Percentiles rank a stretch among this genome's conserved stretches.
These are phyloP conservation scores for Cladosporium phlei DNA, from an alignment of 2,329 filamentous ascomycete genomes.

Conservation along the genomic window DNA sequence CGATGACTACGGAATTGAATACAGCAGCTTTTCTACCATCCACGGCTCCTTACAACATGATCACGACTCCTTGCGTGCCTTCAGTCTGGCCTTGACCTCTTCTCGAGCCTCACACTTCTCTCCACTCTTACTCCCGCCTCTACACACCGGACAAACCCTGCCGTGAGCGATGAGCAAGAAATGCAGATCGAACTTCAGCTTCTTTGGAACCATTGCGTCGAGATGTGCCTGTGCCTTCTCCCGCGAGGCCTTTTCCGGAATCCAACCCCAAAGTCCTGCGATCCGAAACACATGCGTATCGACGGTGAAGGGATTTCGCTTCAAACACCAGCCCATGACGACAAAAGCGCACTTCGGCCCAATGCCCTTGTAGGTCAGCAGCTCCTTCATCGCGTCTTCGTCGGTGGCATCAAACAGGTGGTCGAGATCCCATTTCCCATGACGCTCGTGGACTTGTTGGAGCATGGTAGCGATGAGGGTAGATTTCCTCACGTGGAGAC, in stretches of 20 bases:
- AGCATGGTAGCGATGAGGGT: constrained; percentile 4
- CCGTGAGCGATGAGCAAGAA: constrained; percentile 13
- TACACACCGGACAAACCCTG: constrained; percentile 11
- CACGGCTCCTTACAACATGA: too few species aligned
- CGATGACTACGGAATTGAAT: too few species aligned
- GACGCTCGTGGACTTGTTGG: constrained; percentile 1
- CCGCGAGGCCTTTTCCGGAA: constrained; percentile 1
- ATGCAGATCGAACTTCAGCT: constrained; percentile 11
- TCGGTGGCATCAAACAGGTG: constrained; percentile 43
- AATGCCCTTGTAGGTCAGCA: constrained; percentile 49
- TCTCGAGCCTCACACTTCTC: background rate
- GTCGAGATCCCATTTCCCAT: constrained; percentile 37
- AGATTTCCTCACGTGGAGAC: constrained; percentile 9
- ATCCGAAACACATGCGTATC: constrained; percentile 14
- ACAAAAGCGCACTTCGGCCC: constrained; percentile 49
- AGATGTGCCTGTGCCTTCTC: constrained; percentile 10
- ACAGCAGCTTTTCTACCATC: too few species aligned
- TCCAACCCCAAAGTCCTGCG: constrained; percentile 13
- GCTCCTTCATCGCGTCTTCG: constrained; percentile 48
- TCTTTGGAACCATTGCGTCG: constrained; percentile 6
- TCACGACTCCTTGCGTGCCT: too few species aligned
- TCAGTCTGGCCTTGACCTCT: too few species aligned
- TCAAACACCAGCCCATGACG: constrained; percentile 8
- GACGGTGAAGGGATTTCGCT: constrained; percentile 8
- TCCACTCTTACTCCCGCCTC: background rate